These are phyloP conservation scores for Phaeosphaeria sp. DNA, from an alignment of 2,329 filamentous ascomycete genomes.

Conservation along the genomic window DNA sequence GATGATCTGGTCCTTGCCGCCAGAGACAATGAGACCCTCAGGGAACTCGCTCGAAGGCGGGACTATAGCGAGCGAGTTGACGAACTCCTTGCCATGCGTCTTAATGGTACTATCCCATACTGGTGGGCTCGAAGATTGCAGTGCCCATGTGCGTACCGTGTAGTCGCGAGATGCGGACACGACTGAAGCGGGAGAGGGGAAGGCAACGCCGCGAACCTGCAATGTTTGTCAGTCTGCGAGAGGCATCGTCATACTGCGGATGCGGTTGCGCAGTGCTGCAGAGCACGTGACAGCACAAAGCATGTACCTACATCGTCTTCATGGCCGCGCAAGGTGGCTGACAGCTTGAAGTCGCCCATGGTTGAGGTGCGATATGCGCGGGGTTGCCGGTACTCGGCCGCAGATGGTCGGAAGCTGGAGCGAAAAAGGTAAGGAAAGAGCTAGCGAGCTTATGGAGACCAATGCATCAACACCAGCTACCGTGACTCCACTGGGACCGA, in stretches of 20 bases:
- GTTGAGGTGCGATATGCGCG: constrained; percentile 25
- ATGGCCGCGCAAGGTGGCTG: constrained; percentile 86
- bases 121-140: constrained; percentile 68
- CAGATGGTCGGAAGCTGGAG: constrained; percentile 4
- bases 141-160: constrained; percentile 86
- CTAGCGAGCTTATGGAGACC: constrained; percentile 7
- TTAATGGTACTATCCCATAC: constrained; percentile 79
- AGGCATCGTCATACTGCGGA: no score
- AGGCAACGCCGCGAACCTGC: constrained; percentile 86
- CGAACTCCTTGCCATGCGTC: constrained; percentile 80
- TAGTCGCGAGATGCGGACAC: constrained; percentile 91
- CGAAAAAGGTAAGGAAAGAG: constrained; percentile 13
- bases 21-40: constrained; percentile 83
- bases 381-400: constrained; percentile 26
- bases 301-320: constrained; percentile 77
- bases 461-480: constrained; percentile 11
- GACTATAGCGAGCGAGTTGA: constrained; percentile 83
- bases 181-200: constrained; percentile 73
- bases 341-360: constrained; percentile 91
- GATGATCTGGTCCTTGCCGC: constrained; percentile 90
- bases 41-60: constrained; percentile 72
- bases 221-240: not conserved
- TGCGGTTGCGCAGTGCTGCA: not conserved
- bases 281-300: not conserved
- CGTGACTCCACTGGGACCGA: not conserved